phyloP scores from a whole-genome alignment of 139 green algal species.

The Chlamydomonas eustigma region DNA sequence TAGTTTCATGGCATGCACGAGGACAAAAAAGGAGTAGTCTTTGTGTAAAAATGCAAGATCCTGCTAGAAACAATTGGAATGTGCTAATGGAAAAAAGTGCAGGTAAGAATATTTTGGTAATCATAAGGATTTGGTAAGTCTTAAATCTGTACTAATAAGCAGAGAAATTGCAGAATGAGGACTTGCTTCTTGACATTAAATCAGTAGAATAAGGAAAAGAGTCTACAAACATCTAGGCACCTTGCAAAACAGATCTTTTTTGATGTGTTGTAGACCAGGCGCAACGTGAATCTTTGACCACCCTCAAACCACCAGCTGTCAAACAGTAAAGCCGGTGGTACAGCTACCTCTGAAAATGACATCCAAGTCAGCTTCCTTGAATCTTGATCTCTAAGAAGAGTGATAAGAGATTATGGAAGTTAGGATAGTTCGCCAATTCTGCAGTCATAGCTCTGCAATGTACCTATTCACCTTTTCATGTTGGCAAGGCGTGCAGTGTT shows the following conservation, averaged over 20 bases:
- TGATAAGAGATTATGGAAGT: not conserved
- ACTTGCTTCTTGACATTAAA: too few relatives aligned
- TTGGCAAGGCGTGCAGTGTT: not conserved
- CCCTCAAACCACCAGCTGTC: conserved; percentile 13
- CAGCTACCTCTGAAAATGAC: not conserved
- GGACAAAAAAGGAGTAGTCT: too few relatives aligned
- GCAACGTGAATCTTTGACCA: not conserved
- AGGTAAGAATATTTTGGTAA: too few relatives aligned
- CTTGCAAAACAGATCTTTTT: not conserved
- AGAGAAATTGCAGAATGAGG: too few relatives aligned
- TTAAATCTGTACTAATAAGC: too few relatives aligned
- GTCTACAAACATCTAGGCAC: not conserved
- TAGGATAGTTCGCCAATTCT: not conserved
- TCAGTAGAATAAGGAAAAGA: too few relatives aligned
- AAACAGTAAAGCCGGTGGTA: not conserved
- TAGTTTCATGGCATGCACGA: not conserved
- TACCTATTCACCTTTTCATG: not conserved
- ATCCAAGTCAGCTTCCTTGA: not conserved
- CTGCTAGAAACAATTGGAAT: too few relatives aligned
- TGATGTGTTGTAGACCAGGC: not conserved
- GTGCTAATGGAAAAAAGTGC: too few relatives aligned
- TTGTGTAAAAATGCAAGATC: too few relatives aligned
- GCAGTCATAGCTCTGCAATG: not conserved
- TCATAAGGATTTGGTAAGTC: too few relatives aligned
- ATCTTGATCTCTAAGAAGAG: not conserved